Percentiles rank a stretch among this genome's conserved stretches.
Conservation (phyloP, 2,329 filamentous ascomycete species). For the Fusarium sp. region DNA sequence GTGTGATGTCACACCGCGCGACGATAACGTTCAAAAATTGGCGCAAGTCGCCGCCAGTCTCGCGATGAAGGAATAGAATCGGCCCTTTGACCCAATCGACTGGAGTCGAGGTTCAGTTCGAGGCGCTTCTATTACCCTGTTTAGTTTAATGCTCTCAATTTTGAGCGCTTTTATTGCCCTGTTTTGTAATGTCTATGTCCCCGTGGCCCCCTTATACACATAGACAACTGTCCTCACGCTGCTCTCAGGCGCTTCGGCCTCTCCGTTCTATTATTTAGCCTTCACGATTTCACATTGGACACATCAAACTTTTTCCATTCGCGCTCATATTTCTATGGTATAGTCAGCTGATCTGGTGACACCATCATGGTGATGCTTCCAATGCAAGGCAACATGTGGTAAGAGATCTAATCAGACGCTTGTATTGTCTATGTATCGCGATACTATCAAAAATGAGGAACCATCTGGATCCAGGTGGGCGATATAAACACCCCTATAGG, state of each 20-base stretch:
- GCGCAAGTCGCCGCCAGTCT: background rate
- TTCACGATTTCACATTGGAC: no score
- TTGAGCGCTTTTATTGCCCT: background rate
- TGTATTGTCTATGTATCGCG: background rate
- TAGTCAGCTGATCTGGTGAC: no score
- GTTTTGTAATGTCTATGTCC: background rate
- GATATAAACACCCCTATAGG: conserved; percentile 9
- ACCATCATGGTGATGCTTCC: no score
- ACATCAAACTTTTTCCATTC: no score
- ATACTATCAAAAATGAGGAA: conserved; percentile 6
- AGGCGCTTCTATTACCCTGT: background rate
- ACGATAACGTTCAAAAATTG: conserved; percentile 15
- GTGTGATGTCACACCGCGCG: conserved; percentile 33
- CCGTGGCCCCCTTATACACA: no score
- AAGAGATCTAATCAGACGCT: background rate
- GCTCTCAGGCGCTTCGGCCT: no score
- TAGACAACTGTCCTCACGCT: background rate
- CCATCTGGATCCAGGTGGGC: conserved; percentile 4
- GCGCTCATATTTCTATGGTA: no score
- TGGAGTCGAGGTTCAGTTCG: background rate
- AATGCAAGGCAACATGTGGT: background rate
- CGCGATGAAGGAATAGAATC: background rate
- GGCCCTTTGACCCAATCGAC: background rate
- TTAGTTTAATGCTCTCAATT: background rate
- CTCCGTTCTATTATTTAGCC: no score